These are phyloP conservation scores for Tetradesmus lagerheimii DNA, from an alignment of 139 green algal genomes.

Conservation along the genomic window DNA sequence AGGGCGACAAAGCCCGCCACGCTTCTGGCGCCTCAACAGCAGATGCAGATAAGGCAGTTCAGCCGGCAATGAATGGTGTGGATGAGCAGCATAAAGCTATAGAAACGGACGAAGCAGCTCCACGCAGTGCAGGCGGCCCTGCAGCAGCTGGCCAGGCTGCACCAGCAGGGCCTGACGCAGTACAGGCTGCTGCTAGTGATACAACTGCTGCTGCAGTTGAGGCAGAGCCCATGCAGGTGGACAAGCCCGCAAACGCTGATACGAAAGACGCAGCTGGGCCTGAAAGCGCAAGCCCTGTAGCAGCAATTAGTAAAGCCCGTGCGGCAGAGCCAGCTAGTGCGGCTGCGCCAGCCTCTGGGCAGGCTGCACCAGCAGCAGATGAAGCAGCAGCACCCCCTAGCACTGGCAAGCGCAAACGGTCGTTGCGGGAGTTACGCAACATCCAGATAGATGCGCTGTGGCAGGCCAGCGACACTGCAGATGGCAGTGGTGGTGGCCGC, in stretches of 20 bases:
- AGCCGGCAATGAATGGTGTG: background rate
- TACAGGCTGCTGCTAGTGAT: background rate
- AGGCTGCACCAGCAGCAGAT: slow-evolving; percentile 17
- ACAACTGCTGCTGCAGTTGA: background rate
- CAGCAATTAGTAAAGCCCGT: too few relatives aligned
- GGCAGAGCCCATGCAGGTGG: slow-evolving; percentile 1
- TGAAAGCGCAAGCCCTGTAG: background rate
- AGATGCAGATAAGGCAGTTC: background rate
- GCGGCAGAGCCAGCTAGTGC: background rate
- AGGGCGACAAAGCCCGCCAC: background rate
- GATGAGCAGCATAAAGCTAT: background rate
- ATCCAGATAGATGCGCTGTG: slow-evolving; percentile 39
- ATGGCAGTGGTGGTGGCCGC: background rate
- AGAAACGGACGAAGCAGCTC: background rate
- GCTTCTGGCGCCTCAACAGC: background rate
- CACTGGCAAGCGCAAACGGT: slow-evolving; percentile 4
- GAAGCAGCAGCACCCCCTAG: background rate
- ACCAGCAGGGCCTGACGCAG: background rate
- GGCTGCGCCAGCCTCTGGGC: background rate
- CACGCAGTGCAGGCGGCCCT: background rate
- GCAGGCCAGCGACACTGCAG: slow-evolving; percentile 12
- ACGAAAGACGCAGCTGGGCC: background rate
- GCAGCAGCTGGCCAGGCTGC: slow-evolving; percentile 2
- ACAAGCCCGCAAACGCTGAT: background rate
- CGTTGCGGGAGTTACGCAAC: background rate